Percentiles rank a stretch among this genome's conserved stretches.
Evolutionary conservation across 176 grass and related monocot genomes (phyloP).

Genomic region (Pontederia paniculata): DNA sequence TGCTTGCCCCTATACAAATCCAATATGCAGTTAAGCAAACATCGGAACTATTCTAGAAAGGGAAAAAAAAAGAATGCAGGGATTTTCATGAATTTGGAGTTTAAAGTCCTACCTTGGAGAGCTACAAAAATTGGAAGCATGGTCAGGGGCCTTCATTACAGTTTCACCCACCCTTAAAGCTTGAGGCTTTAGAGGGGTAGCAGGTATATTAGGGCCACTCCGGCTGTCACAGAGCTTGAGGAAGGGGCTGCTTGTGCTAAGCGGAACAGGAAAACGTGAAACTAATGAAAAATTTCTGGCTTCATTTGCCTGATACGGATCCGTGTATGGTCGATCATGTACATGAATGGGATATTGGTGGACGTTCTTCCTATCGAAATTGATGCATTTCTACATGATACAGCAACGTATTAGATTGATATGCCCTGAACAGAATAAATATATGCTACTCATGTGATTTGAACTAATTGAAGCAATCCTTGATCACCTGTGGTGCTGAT

Average conservation of each 20-base stretch:
- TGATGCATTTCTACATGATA: slow-evolving; percentile 28
- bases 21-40: slow-evolving; percentile 9
- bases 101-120: slow-evolving; percentile 35
- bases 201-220: slow-evolving; percentile 23
- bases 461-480: neutral
- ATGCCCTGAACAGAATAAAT: neutral
- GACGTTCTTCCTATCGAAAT: slow-evolving; percentile 19
- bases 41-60: neutral
- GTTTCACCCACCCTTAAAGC: slow-evolving; percentile 17
- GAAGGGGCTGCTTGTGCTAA: slow-evolving; percentile 34
- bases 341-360: slow-evolving; percentile 20
- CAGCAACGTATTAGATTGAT: slow-evolving; percentile 2
- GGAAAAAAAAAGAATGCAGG: neutral
- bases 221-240: slow-evolving; percentile 48
- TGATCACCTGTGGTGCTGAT: slow-evolving; percentile 35
- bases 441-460: neutral
- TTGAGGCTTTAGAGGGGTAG: slow-evolving; percentile 27
- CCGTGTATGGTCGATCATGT: slow-evolving; percentile 13
- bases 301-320: slow-evolving; percentile 27
- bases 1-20: slow-evolving; percentile 29
- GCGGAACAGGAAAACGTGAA: slow-evolving; percentile 29
- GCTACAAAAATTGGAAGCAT: slow-evolving; percentile 26
- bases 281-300: slow-evolving; percentile 31
- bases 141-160: slow-evolving; percentile 12
- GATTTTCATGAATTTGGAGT: neutral